Evolutionary conservation across 139 green algal species (phyloP).

Genomic region (Chlamydomonas sp.): DNA sequence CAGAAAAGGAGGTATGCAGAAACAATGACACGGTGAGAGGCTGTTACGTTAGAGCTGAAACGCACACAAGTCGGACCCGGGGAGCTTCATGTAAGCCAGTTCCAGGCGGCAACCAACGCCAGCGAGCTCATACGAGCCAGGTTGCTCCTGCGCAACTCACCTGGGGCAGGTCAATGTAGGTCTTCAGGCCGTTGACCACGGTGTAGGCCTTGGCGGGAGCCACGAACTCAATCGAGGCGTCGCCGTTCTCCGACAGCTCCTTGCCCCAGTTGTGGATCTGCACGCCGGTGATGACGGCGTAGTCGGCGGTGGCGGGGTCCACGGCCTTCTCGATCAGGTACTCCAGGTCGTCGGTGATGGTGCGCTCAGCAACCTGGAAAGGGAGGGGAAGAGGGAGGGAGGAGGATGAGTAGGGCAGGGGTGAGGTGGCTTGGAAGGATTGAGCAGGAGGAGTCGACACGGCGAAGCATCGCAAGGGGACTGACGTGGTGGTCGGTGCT

Average conservation of each 20-base stretch:
- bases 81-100: no score
- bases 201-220: slow-evolving; percentile 66
- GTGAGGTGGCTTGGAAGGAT: no score
- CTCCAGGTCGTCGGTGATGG: slow-evolving; percentile 87
- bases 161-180: slow-evolving; percentile 69
- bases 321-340: slow-evolving; percentile 83
- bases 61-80: no score
- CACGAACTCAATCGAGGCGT: slow-evolving; percentile 83
- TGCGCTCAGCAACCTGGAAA: slow-evolving; percentile 62
- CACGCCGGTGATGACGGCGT: slow-evolving; percentile 83
- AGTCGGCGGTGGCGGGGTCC: slow-evolving; percentile 81
- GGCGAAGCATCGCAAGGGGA: no score
- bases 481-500: no score
- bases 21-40: no score
- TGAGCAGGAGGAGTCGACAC: no score
- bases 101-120: no score
- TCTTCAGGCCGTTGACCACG: slow-evolving; percentile 75
- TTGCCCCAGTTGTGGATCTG: slow-evolving; percentile 86
- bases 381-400: neutral
- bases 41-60: no score
- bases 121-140: no score
- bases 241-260: slow-evolving; percentile 52
- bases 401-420: neutral
- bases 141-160: no score
- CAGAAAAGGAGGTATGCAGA: no score